Conservation (phyloP, 2,329 filamentous ascomycete species). For the Fusarium subglutinans region DNA sequence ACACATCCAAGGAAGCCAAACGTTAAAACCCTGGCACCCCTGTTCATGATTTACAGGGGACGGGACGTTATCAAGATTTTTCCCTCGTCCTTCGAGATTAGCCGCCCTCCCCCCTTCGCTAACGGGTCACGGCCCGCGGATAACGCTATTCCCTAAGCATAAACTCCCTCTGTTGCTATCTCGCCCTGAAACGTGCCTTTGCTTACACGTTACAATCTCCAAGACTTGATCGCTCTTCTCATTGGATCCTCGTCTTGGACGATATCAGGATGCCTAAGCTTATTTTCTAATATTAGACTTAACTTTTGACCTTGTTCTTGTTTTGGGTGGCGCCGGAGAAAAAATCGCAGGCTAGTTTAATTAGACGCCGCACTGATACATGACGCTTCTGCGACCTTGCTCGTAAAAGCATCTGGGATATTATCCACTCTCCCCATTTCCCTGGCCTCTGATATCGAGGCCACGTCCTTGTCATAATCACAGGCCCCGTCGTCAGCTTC, state of each 20-base stretch:
- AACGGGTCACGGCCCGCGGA: conserved; percentile 20
- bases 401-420: conserved; percentile 3
- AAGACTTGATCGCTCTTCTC: neutral
- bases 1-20: neutral
- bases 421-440: neutral
- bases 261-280: conserved; percentile 12
- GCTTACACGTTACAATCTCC: neutral
- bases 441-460: neutral
- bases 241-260: neutral
- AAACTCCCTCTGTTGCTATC: neutral
- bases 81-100: neutral
- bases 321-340: neutral
- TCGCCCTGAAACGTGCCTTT: neutral
- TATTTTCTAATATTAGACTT: conserved; percentile 25
- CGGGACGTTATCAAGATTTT: conserved; percentile 9
- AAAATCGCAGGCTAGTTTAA: neutral
- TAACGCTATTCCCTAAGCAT: neutral
- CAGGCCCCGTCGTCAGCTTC: neutral
- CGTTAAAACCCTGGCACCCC: neutral
- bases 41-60: neutral
- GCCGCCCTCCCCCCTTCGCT: neutral
- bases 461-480: neutral
- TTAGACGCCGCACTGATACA: conserved; percentile 26
- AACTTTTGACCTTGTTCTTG: neutral
- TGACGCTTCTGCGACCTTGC: conserved; percentile 18